phyloP scores from a whole-genome alignment of 2,329 filamentous ascomycete species.

The Botrytis aclada region DNA sequence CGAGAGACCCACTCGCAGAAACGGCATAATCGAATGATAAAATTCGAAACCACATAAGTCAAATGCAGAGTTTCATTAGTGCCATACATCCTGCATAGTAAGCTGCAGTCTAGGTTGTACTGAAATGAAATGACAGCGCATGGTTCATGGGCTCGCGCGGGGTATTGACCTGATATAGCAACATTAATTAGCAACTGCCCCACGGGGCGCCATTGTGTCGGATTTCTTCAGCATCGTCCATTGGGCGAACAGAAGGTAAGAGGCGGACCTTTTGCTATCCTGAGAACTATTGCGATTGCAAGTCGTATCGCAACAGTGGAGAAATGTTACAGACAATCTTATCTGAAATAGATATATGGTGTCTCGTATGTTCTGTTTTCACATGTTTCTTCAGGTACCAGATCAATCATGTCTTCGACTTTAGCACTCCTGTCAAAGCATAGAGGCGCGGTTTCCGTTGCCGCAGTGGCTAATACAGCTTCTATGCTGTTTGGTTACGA shows the following conservation, averaged over 20 bases:
- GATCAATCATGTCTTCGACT: constrained; percentile 14
- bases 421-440: constrained; percentile 22
- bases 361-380: neutral
- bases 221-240: neutral
- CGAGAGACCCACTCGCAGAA: neutral
- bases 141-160: constrained; percentile 7
- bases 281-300: neutral
- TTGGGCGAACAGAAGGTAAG: neutral
- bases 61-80: neutral
- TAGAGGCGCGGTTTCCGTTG: constrained; percentile 23
- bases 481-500: constrained; percentile 31
- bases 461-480: constrained; percentile 26
- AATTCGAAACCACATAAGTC: neutral
- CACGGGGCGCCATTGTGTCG: neutral
- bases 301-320: neutral
- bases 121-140: neutral
- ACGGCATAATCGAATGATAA: neutral
- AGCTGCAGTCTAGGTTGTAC: neutral
- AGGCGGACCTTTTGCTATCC: neutral
- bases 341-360: neutral
- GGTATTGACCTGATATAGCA: constrained; percentile 1
- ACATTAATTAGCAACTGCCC: neutral
- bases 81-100: constrained; percentile 7
- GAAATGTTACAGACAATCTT: neutral
- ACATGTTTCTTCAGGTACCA: neutral